Percentiles rank a stretch among this genome's conserved stretches.
phyloP scores from a whole-genome alignment of 2,329 filamentous ascomycete genomes.

The Diaporthe destruens region DNA sequence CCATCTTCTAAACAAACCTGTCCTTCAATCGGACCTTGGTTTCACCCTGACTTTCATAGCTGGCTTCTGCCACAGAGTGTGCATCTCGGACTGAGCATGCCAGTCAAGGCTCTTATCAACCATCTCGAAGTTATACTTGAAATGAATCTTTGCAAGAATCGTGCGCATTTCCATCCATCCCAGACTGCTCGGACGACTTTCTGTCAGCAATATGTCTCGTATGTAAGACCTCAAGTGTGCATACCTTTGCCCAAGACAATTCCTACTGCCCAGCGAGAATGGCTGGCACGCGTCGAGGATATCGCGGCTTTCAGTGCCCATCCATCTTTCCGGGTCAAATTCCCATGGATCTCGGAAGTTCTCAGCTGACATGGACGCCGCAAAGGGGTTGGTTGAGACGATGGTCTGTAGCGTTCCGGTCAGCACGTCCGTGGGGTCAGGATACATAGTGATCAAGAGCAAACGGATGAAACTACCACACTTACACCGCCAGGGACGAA shows the following conservation, averaged over 20 bases:
- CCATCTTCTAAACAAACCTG: too few relatives aligned
- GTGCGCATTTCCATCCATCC: slow-evolving; percentile 35
- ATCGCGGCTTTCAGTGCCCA: not conserved
- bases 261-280: slow-evolving; percentile 26
- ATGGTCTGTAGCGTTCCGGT: not conserved
- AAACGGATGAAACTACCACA: not conserved
- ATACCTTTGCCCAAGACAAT: slow-evolving; percentile 24
- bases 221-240: not conserved
- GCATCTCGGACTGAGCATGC: slow-evolving; percentile 34
- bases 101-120: slow-evolving; percentile 15
- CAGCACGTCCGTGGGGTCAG: not conserved
- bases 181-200: not conserved
- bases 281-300: slow-evolving; percentile 28
- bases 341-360: slow-evolving; percentile 29
- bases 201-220: not conserved
- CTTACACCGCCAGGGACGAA: slow-evolving; percentile 27
- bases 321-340: slow-evolving; percentile 28
- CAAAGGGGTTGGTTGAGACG: slow-evolving; percentile 33
- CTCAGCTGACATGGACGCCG: slow-evolving; percentile 2
- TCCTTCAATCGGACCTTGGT: not conserved
- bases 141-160: slow-evolving; percentile 23
- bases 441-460: not conserved
- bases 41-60: not conserved
- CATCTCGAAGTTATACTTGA: slow-evolving; percentile 22
- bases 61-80: slow-evolving; percentile 35